A percentile compares a stretch with the other conserved stretches of the same genome.
Evolutionary conservation across 129 eudicot species (phyloP).

Genomic region (Saussurea involucrata): DNA sequence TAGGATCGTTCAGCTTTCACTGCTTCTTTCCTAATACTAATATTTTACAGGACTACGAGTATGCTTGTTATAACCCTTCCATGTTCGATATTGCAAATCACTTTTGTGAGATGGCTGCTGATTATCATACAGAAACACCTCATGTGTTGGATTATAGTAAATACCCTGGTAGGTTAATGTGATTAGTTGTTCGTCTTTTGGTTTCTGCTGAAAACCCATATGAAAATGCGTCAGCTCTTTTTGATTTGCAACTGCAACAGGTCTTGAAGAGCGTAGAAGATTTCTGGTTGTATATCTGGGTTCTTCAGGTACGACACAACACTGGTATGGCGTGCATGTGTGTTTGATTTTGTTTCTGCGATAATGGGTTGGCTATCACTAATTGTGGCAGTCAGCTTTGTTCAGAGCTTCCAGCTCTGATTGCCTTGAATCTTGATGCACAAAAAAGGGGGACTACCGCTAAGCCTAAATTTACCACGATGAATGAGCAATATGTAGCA

Average conservation of each 20-base stretch:
- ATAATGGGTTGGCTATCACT: neutral
- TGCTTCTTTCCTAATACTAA: neutral
- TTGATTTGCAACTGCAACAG: conserved; percentile 32
- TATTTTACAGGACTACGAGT: conserved; percentile 84
- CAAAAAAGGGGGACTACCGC: neutral
- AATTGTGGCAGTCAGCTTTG: neutral
- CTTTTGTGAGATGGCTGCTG: conserved; percentile 98
- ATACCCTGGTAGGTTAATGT: conserved; percentile 73
- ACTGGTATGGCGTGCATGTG: neutral
- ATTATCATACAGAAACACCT: conserved; percentile 95
- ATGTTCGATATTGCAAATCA: conserved; percentile 93
- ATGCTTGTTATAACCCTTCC: conserved; percentile 84
- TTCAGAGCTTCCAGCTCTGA: neutral
- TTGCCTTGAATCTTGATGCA: neutral
- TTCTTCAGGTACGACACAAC: conserved; percentile 47
- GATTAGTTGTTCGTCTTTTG: neutral
- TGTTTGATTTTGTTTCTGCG: neutral
- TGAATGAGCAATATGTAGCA: neutral
- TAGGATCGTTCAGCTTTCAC: neutral
- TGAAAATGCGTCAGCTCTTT: conserved; percentile 11
- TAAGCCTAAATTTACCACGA: neutral
- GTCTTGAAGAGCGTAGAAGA: conserved; percentile 61
- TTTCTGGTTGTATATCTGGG: conserved; percentile 55
- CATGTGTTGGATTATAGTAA: conserved; percentile 77
- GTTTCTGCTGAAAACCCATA: neutral